phyloP scores from a whole-genome alignment of 2,329 filamentous ascomycete genomes.

The Fonsecaea pedrosoi region DNA sequence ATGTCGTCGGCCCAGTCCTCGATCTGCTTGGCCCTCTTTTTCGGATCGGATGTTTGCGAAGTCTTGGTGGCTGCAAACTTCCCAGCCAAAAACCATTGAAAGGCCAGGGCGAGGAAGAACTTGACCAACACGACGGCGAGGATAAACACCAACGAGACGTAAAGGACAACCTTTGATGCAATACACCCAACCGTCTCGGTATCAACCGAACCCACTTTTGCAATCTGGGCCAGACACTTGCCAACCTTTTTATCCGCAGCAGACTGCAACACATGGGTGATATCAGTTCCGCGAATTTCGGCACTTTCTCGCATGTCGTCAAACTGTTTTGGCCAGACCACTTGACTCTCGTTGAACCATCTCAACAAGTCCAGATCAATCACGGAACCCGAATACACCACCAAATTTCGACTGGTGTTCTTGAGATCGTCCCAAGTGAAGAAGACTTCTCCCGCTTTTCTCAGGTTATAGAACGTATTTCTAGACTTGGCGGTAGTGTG shows the following conservation, averaged over 20 bases:
- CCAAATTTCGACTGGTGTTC: constrained; percentile 85
- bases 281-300: constrained; percentile 79
- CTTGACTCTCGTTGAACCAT: constrained; percentile 87
- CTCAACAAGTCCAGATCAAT: constrained; percentile 85
- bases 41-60: constrained; percentile 78
- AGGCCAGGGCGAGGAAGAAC: constrained; percentile 85
- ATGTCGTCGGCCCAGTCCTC: constrained; percentile 99
- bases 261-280: constrained; percentile 85
- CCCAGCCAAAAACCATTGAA: constrained; percentile 94
- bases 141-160: constrained; percentile 90
- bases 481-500: constrained; percentile 77
- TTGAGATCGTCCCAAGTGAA: constrained; percentile 94
- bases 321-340: constrained; percentile 77
- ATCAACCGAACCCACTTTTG: constrained; percentile 94
- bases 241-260: constrained; percentile 79
- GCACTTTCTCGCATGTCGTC: constrained; percentile 76
- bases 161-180: constrained; percentile 94
- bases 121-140: constrained; percentile 84
- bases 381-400: constrained; percentile 93
- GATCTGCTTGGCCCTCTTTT: constrained; percentile 88
- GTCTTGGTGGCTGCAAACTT: constrained; percentile 86
- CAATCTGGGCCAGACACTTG: constrained; percentile 87
- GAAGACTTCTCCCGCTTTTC: constrained; percentile 82
- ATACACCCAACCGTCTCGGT: constrained; percentile 97
- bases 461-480: constrained; percentile 72